Evolutionary conservation across 2,329 filamentous ascomycete genomes (phyloP).

Genomic region (Cytospora schulzeri): DNA sequence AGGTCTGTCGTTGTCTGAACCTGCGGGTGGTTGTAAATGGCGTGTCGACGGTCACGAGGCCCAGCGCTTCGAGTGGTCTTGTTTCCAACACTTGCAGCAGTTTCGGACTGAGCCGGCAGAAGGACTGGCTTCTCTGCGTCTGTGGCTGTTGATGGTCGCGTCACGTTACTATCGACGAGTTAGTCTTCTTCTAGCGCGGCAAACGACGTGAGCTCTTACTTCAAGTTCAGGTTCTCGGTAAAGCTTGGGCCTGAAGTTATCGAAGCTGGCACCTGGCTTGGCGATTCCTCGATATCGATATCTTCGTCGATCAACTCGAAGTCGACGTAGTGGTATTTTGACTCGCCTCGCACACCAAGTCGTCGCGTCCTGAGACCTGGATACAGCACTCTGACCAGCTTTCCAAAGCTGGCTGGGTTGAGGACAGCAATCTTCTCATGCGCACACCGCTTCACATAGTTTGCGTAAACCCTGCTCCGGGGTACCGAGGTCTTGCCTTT

Average conservation of each 20-base stretch:
- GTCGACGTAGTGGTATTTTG: constrained; percentile 93
- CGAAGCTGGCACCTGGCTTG: constrained; percentile 39
- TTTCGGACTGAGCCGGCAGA: constrained; percentile 10
- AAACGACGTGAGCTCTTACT: constrained; percentile 41
- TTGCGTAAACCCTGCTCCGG: constrained; percentile 89
- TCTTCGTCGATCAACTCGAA: constrained; percentile 63
- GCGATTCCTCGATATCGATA: constrained; percentile 7
- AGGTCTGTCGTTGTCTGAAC: constrained; percentile 60
- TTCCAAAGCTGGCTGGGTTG: constrained; percentile 96
- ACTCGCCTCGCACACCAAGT: constrained; percentile 91
- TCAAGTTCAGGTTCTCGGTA: constrained; percentile 42
- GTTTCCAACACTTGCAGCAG: neutral
- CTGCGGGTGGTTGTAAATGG: constrained; percentile 63
- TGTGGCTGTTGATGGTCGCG: constrained; percentile 25
- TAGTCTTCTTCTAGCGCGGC: constrained; percentile 22
- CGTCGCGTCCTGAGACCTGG: constrained; percentile 91
- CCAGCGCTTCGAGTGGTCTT: constrained; percentile 21
- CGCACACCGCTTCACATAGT: constrained; percentile 90
- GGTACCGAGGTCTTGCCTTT: constrained; percentile 85
- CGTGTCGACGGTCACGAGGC: constrained; percentile 44
- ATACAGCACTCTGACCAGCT: constrained; percentile 93
- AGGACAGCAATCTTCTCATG: constrained; percentile 92
- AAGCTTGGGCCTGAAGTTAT: constrained; percentile 19
- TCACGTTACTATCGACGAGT: constrained; percentile 36
- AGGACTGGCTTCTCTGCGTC: constrained; percentile 13